These are phyloP conservation scores for Oryza officinalis DNA, from an alignment of 176 grass and related monocot genomes.

Conservation along the genomic window DNA sequence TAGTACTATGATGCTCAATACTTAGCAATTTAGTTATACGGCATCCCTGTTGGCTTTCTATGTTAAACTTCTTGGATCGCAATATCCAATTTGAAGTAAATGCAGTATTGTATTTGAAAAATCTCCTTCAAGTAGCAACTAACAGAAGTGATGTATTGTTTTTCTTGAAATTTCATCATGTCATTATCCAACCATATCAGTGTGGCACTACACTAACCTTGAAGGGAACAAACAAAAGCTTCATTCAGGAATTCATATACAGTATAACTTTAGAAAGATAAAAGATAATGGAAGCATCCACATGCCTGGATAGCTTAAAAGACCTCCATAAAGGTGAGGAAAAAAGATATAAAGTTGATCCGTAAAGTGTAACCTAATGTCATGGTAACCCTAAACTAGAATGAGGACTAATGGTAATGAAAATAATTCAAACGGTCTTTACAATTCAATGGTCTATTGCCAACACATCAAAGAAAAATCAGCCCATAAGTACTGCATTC, in stretches of 20 bases:
- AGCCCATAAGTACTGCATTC: neutral
- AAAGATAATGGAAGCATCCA: neutral
- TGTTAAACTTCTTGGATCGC: slow-evolving; percentile 8
- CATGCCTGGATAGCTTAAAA: slow-evolving; percentile 15
- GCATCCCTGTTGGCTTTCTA: neutral
- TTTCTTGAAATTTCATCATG: slow-evolving; percentile 1
- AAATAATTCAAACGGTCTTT: neutral
- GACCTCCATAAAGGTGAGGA: neutral
- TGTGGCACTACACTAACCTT: neutral
- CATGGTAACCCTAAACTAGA: slow-evolving; percentile 1
- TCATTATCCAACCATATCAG: neutral
- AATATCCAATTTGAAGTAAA: slow-evolving; percentile 8
- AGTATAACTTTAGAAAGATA: neutral
- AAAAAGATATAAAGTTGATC: neutral
- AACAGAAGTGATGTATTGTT: neutral
- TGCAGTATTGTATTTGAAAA: neutral
- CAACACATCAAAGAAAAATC: neutral
- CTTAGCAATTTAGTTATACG: neutral
- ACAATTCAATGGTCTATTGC: neutral
- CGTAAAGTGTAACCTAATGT: neutral
- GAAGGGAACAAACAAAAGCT: neutral
- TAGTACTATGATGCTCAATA: neutral
- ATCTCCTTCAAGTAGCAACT: neutral
- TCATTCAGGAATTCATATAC: neutral
- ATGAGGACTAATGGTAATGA: neutral